Base-by-base conservation (phyloP, 2,329 filamentous ascomycete genomes). In the Penicillium sp. region DNA sequence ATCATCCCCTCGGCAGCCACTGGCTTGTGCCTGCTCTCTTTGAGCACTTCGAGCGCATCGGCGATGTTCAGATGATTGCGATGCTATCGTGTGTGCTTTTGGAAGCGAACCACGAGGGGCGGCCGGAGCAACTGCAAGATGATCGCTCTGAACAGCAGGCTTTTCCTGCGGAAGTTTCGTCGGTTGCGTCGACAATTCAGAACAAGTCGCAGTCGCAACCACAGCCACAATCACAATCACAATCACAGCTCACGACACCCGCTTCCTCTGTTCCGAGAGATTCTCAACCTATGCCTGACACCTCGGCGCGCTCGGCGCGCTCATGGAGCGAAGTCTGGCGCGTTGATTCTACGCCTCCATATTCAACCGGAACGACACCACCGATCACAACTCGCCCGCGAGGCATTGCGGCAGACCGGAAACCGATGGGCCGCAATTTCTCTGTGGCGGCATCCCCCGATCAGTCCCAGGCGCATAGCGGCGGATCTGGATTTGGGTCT, bases 21-120 rank as follows among this genome's bases (percentile, higher is more conserved):
- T 83, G 79, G 77, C 70, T 84, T 18, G 74, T 84, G 31, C 75
- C 78, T 13, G 72, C 76, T 13, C 68, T 84, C 29, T 81, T 85
- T 49, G 72, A 78, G 8, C 75, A 83, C 63, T 84, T 81, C 51
- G 82, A 85, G 60, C 69, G 66, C 7, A 71, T 78, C 31, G 81
- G 78, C n/a, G 81, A 86, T 63, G 71, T 82, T 1, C 82, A 85
- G 61, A 83, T 84, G 79, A 73, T 85, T 29, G 82, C 81, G n/a
- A 82, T 82, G 77, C 66, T 85, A 32, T 81, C 82, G 3, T 83
- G 80, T 54, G 73, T 84, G 29, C 75, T 84, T 46, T 69, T 75
- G 12, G 75, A 81, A 57, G 73, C 77, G 18, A 72, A 75, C 52
- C 66, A 67, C 10, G 70, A 73, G 32, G 68, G 66, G 23, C 67